Conservation (phyloP, 2,329 filamentous ascomycete genomes). For the Tolypocladium capitatum region DNA sequence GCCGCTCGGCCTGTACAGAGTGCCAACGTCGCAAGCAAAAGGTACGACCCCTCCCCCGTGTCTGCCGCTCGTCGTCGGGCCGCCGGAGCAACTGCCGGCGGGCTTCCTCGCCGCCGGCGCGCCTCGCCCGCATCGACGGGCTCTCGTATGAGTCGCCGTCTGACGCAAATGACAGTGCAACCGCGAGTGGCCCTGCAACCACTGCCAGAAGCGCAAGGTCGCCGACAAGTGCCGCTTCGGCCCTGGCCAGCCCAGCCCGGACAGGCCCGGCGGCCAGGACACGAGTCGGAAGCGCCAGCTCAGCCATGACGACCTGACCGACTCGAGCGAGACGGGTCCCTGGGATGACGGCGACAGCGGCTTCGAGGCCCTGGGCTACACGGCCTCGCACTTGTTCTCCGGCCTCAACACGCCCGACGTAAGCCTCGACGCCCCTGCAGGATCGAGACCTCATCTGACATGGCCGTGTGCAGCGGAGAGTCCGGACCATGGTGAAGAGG, state of each 20-base stretch:
- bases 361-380: slow-evolving; percentile 23
- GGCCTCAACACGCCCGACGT: slow-evolving; percentile 14
- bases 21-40: slow-evolving; percentile 27
- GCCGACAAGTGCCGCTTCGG: slow-evolving; percentile 22
- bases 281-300: slow-evolving; percentile 11
- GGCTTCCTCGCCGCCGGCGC: too few species aligned
- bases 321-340: slow-evolving; percentile 8
- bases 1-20: slow-evolving; percentile 28
- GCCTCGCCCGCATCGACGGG: neutral
- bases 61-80: neutral
- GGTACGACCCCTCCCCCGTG: slow-evolving; percentile 8
- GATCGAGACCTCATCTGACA: neutral
- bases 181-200: slow-evolving; percentile 25
- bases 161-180: slow-evolving; percentile 16
- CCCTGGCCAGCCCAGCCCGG: slow-evolving; percentile 9
- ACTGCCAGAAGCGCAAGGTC: slow-evolving; percentile 26
- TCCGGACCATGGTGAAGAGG: slow-evolving; percentile 6
- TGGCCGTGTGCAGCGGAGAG: slow-evolving; percentile 5
- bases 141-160: neutral
- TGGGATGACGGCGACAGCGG: slow-evolving; percentile 14
- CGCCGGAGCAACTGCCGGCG: neutral
- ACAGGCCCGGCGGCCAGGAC: slow-evolving; percentile 9
- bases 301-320: slow-evolving; percentile 7
- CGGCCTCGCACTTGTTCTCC: slow-evolving; percentile 18
- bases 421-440: neutral